Evolutionary conservation across 306 rosid species (phyloP).

Genomic region (Vachellia pachyceras): DNA sequence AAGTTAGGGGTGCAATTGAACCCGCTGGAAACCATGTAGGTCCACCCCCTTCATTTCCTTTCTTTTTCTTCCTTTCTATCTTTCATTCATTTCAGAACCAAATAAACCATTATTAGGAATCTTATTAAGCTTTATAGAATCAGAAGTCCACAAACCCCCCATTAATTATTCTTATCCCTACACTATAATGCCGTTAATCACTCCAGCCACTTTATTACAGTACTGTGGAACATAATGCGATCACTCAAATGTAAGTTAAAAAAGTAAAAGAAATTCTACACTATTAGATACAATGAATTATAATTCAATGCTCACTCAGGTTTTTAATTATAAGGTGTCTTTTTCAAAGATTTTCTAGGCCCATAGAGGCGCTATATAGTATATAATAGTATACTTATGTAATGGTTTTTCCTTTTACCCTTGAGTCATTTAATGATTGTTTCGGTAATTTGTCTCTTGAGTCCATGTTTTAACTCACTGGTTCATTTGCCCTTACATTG

Average conservation of each 20-base stretch:
- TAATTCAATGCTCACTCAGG: no score
- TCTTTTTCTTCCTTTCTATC: not conserved
- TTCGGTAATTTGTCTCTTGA: no score
- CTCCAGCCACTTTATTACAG: not conserved
- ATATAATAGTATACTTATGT: not conserved
- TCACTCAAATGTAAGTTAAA: not conserved
- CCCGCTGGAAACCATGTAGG: no score
- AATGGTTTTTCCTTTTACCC: no score
- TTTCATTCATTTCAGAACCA: constrained; percentile 39
- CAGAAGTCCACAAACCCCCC: constrained; percentile 43
- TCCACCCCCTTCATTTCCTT: constrained; percentile 31
- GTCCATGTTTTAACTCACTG: no score
- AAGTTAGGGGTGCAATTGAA: no score
- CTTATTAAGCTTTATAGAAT: constrained; percentile 61
- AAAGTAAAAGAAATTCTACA: not conserved
- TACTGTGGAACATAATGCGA: not conserved
- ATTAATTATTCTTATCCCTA: not conserved
- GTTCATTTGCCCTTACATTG: no score
- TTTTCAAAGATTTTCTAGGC: not conserved
- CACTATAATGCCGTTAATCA: not conserved
- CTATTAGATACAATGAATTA: no score
- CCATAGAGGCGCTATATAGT: not conserved
- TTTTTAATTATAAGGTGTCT: no score
- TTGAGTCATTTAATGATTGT: no score
- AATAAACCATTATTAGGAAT: constrained; percentile 47